A percentile compares a stretch with the other conserved stretches of the same genome.
Conservation (phyloP, 1,284 basidiomycete genomes). For the Butyriboletus appendiculatus region DNA sequence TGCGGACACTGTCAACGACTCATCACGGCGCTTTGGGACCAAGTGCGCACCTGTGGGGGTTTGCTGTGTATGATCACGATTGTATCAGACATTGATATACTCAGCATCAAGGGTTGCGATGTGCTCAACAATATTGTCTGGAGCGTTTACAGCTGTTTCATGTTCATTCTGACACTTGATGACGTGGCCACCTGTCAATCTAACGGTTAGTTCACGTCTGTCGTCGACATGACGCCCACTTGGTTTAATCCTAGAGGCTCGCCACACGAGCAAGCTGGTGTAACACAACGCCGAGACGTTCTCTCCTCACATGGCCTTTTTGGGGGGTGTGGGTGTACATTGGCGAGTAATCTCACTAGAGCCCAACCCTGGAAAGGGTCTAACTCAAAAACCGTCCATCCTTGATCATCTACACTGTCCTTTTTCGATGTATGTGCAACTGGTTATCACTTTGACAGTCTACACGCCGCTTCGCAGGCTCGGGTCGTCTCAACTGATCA, state of each 20-base stretch:
- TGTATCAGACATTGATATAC: neutral
- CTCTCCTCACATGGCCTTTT: slow-evolving; percentile 6
- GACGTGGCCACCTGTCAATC: slow-evolving; percentile 8
- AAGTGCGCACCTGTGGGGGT: neutral
- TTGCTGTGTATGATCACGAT: neutral
- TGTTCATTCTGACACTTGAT: neutral
- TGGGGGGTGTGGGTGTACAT: slow-evolving; percentile 7
- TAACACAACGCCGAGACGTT: neutral
- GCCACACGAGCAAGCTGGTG: slow-evolving; percentile 2
- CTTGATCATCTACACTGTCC: neutral
- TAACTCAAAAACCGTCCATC: neutral
- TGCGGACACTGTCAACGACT: neutral
- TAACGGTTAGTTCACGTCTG: neutral
- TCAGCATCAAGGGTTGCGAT: neutral
- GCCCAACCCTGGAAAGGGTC: slow-evolving; percentile 16
- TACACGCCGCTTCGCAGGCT: slow-evolving; percentile 2
- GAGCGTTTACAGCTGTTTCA: neutral
- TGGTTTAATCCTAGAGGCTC: slow-evolving; percentile 8
- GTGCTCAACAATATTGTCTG: neutral
- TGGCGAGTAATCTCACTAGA: neutral
- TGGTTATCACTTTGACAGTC: neutral
- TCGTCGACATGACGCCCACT: neutral
- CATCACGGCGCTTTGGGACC: neutral
- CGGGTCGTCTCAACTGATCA: slow-evolving; percentile 13
- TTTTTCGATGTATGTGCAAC: slow-evolving; percentile 4